Evolutionary conservation across 2,329 filamentous ascomycete species (phyloP), one percentile per base, ranked within the genome.

Genomic region (Biscogniauxia marginata): DNA sequence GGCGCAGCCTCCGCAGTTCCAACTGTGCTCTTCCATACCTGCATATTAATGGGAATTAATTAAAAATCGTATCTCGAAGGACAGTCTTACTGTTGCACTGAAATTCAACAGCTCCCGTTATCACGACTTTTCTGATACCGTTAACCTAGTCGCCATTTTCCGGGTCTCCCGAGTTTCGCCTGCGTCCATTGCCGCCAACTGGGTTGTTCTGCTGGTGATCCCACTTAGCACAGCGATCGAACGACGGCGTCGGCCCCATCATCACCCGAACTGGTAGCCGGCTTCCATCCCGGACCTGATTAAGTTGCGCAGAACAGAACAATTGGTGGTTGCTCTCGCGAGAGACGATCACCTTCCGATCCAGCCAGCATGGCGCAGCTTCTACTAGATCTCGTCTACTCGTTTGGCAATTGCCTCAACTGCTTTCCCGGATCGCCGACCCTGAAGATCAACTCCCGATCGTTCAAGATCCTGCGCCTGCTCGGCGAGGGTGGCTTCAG

Each of bases 401-500:
- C 92, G 58, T 84, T 99, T 60, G 92, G 91, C 62, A 96, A 93
- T 77, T 98, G 93, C 81, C 87, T 98, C 75, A 93, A 89, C 75
- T 99, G 95, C 79, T 98, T 99, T 71, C 93, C 95, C 13, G 90
- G 90, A 66, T 93, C 91, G 63, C 93, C 95, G 56, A 91, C 93
- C 55, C 84, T 99, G 65, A 96, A 95, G 76, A 95, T 99, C 79
- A 98, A 98, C 75, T 89, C 83, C 70, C 87, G 92, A 60, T 95
- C 87, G 76, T 97, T 97, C 82, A 98, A 97, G 82, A 96, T 99
- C 72, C 79, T 96, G 66, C 89, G 95, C 58, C 81, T 99, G 50
- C 83, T 99, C 3, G 95, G 95, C 73, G 95, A 99, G 89, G 95
- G 95, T 71, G 95, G 95, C 69, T 99, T 99, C 80, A 96, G 92